Percentiles rank a stretch among this genome's conserved stretches.
Evolutionary conservation across 495 filamentous ascomycete species (phyloP).

Genomic region (Darksidea phi): DNA sequence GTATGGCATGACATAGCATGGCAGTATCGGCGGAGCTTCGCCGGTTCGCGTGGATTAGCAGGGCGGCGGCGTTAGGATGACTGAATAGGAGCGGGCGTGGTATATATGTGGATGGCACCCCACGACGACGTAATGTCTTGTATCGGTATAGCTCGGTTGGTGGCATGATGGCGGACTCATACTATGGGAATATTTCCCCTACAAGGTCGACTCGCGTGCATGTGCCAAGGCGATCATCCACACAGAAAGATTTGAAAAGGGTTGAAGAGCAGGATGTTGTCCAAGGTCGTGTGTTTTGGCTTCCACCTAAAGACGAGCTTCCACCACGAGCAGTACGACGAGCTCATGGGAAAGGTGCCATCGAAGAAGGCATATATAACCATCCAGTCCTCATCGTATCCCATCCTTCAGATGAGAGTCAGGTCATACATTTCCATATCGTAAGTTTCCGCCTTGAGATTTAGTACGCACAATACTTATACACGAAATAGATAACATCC

Average conservation of each 20-base stretch:
- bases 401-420: conserved; percentile 13
- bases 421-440: conserved; percentile 32
- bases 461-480: not conserved
- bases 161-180: not conserved
- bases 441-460: conserved; percentile 4
- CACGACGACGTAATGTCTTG: too few relatives aligned
- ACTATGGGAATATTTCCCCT: not conserved
- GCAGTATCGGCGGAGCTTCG: too few relatives aligned
- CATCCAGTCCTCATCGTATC: conserved; percentile 32
- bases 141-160: not conserved
- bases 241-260: conserved; percentile 4
- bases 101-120: too few relatives aligned
- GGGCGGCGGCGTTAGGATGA: too few relatives aligned
- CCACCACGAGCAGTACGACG: conserved; percentile 23
- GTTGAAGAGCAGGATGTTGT: conserved; percentile 27
- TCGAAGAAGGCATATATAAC: conserved; percentile 34
- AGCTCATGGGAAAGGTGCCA: conserved; percentile 32
- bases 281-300: conserved; percentile 29
- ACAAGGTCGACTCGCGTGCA: not conserved
- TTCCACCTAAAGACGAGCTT: conserved; percentile 29
- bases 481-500: conserved; percentile 30
- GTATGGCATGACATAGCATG: too few relatives aligned
- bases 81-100: too few relatives aligned
- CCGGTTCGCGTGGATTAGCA: too few relatives aligned
- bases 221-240: conserved; percentile 5